Conservation (phyloP, 371 early-diverging fungal species). For the Haplosporangium sp. region DNA sequence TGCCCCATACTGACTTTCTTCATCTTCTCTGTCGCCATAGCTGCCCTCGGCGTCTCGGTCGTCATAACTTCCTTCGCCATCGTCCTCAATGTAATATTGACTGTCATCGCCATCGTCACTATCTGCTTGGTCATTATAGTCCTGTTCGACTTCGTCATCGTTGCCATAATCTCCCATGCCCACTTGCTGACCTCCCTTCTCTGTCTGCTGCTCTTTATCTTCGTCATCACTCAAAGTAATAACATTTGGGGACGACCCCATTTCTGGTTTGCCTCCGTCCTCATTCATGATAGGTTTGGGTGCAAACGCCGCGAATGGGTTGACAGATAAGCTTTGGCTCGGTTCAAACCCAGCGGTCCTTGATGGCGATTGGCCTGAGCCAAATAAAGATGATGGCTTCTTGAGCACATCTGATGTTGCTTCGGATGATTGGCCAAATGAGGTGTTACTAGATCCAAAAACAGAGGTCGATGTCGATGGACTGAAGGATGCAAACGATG, state of each 20-base stretch:
- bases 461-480: too few relatives aligned
- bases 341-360: neutral
- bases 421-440: too few relatives aligned
- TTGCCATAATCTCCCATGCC: neutral
- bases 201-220: neutral
- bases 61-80: constrained; percentile 7
- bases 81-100: constrained; percentile 7
- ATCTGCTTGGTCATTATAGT: neutral
- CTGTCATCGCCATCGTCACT: neutral
- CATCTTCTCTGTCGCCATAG: constrained; percentile 1
- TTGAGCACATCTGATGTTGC: too few relatives aligned
- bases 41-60: constrained; percentile 1
- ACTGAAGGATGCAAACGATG: too few relatives aligned
- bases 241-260: neutral
- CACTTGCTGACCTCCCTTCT: constrained; percentile 7
- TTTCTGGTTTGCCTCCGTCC: neutral
- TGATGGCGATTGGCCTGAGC: too few relatives aligned
- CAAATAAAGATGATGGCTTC: too few relatives aligned
- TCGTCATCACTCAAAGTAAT: constrained; percentile 11
- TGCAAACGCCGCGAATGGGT: constrained; percentile 7
- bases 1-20: neutral
- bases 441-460: too few relatives aligned
- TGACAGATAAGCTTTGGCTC: neutral
- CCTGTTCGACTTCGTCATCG: constrained; percentile 4
- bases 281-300: neutral